Base-by-base conservation (phyloP, 129 eudicot genomes). In the Oenanthe sinensis region DNA sequence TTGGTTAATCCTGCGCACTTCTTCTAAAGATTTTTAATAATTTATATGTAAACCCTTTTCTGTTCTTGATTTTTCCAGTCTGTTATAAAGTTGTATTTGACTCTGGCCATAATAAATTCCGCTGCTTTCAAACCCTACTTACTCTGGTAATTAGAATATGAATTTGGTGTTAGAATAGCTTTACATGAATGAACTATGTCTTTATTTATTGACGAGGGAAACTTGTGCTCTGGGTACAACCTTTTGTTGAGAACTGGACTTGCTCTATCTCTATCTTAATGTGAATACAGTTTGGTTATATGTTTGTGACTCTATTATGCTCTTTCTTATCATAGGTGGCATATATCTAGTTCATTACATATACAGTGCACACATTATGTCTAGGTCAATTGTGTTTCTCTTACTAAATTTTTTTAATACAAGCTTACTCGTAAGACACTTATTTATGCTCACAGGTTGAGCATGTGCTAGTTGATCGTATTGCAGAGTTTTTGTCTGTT, bases 401-500 rank as follows among this genome's bases (percentile, higher is more conserved):
- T 28, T 42, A 13, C 42, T 26, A 40, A 67, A 30, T n/a, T 30
- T 13, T 67, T 67, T 13, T 4, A 4, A 30, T 67, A 67, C 20
- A 33, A 54, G 71, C 30, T 55, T 39, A 22, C 13, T 40, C 22
- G 4, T 55, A 19, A 14, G 39, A 17, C 70, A 58, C 45, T 60
- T 69, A 45, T 80, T 54, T 82, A 19, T 67, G 75, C 54, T 75
- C 78, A 52, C 89, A 96, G 99, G 99, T 92, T 42, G 99, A 96
- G 80, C 99, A 96, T 86, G 91, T 92, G 58, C 91, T 96, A 37
- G 88, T 92, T 24, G 99, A 92, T 77, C 99, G 97, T 58, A 82
- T 96, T 83, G 77, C 84, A 39, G 89, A 92, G 78, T 90, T 96
- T 84, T 81, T 96, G 82, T 86, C 97, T 17, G 92, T 88, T 48